A percentile compares a stretch with the other conserved stretches of the same genome.
Evolutionary conservation across 1,284 basidiomycete species (phyloP).

Genomic region (Polyporus tsugae): DNA sequence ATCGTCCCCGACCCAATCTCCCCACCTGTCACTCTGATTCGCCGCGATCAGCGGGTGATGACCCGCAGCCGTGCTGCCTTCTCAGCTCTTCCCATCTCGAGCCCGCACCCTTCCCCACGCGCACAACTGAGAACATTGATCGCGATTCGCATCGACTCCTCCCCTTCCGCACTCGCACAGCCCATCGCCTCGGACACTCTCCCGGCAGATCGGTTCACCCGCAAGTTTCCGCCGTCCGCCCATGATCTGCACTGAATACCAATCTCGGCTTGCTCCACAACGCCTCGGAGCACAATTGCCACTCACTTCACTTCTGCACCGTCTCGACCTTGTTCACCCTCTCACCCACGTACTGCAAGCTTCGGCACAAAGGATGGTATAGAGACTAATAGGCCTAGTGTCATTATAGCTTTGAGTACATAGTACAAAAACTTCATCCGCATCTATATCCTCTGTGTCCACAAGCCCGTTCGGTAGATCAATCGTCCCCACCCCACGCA

Average conservation of each 20-base stretch:
- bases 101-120: slow-evolving; percentile 19
- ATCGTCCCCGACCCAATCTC: slow-evolving; percentile 4
- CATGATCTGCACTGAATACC: slow-evolving; percentile 9
- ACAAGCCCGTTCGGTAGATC: slow-evolving; percentile 7
- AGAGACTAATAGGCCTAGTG: slow-evolving; percentile 8
- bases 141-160: slow-evolving; percentile 22
- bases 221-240: slow-evolving; percentile 1
- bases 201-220: slow-evolving; percentile 11
- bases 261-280: slow-evolving; percentile 2
- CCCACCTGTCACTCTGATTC: slow-evolving; percentile 18
- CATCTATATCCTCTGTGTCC: slow-evolving; percentile 28
- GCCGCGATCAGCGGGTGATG: slow-evolving; percentile 37
- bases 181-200: slow-evolving; percentile 9
- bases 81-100: slow-evolving; percentile 23
- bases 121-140: slow-evolving; percentile 26
- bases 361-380: slow-evolving; percentile 3
- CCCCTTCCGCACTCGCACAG: slow-evolving; percentile 23
- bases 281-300: not conserved
- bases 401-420: slow-evolving; percentile 29
- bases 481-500: slow-evolving; percentile 13
- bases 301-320: not conserved
- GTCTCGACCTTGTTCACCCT: not conserved
- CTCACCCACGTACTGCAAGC: not conserved
- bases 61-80: slow-evolving; percentile 27
- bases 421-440: slow-evolving; percentile 26